Base-by-base conservation (phyloP, 345 rosid species). In the Pelargonium nanum region DNA sequence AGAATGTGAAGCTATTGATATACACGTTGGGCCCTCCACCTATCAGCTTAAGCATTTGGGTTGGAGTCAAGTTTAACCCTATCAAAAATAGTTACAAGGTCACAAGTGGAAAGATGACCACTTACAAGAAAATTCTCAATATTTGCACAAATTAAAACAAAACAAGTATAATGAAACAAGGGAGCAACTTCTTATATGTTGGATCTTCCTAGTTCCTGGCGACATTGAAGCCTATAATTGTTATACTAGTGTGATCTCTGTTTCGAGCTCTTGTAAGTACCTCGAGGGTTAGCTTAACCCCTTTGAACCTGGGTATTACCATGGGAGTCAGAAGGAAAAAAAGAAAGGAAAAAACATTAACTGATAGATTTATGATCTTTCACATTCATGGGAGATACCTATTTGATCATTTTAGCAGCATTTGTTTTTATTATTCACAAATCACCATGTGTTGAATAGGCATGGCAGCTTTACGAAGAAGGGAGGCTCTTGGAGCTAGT, bases 381-480 rank as follows among this genome's bases (percentile, higher is more conserved):
- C n/a, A n/a, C n/a, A n/a, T n/a, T n/a, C n/a, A n/a, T n/a, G n/a
- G n/a, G 59, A 55, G 48, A 57, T 5, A 40, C 24, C 57, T 32
- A 21, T 10, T 12, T 64, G 22, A 22, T 16, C 6, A 22, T 0
- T 50, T 50, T 9, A 21, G 53, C 53, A 19, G 26, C 22, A 7
- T 9, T 16, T 55, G 26, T 19, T 22, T 4, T 25, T 19, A 22
- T 22, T 22, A 2, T 40, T 30, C 40, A 5, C 40, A 6, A 50
- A 19, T 58, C 21, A 32, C 1, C 6, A 59, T 50, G 61, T 51
- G 17, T 55, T 55, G 24, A 22, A 59, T 10, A 86, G 93, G 85
- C 85, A 45, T 86, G 93, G 93, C 65, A 81, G 56, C 83, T 83
- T 8, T 56, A 83, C 10, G 71, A 70, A 71, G 77, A 80, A 61